phyloP scores from a whole-genome alignment of 179 eudicot species.

The Patellifolia procumbens region DNA sequence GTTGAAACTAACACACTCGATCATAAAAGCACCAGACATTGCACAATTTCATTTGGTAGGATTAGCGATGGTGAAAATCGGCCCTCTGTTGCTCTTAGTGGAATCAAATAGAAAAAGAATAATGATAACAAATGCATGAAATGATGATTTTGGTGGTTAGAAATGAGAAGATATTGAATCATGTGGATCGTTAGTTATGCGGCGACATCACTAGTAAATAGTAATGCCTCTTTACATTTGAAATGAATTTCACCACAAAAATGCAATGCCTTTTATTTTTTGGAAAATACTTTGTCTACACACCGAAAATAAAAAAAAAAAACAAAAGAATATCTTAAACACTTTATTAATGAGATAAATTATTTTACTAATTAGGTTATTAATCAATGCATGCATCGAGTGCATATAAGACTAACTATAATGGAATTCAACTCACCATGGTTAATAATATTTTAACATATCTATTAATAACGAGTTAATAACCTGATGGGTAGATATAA shows the following conservation, averaged over 20 bases:
- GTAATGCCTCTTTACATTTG: neutral
- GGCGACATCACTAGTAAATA: conserved; percentile 9
- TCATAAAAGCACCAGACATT: neutral
- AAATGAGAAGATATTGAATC: neutral
- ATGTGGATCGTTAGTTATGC: conserved; percentile 23
- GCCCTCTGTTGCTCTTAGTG: neutral
- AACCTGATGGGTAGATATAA: too few relatives aligned
- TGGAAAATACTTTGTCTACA: too few relatives aligned
- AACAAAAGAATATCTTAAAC: too few relatives aligned
- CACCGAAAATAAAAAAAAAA: too few relatives aligned
- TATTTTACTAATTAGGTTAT: too few relatives aligned
- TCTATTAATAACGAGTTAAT: too few relatives aligned
- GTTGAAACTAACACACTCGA: neutral
- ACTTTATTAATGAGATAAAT: too few relatives aligned
- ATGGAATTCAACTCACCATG: too few relatives aligned
- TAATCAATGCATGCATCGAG: too few relatives aligned
- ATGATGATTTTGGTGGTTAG: conserved; percentile 19
- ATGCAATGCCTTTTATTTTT: neutral
- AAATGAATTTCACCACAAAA: conserved; percentile 17
- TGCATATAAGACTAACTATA: too few relatives aligned
- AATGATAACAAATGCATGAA: conserved; percentile 11
- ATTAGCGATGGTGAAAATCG: neutral
- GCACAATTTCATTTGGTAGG: neutral
- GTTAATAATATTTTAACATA: too few relatives aligned
- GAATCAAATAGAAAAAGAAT: neutral